Base-by-base conservation (phyloP, 192 early-diverging fungal genomes). In the Coemansia sp. region DNA sequence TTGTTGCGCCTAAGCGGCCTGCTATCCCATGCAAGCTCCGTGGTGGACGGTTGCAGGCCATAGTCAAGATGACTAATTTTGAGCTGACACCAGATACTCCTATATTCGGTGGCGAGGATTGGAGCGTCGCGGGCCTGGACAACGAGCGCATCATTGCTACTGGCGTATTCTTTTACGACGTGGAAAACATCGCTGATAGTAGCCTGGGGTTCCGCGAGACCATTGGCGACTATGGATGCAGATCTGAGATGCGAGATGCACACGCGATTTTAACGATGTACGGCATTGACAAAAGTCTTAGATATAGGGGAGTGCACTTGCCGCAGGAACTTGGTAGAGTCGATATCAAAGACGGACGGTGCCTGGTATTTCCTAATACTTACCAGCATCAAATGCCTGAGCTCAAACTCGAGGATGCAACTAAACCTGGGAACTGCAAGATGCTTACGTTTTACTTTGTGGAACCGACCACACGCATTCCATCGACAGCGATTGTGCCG, bases 391-490 rank as follows among this genome's bases (percentile, higher is more conserved):
- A 77, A 14, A 82, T 89, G 2, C 77, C 80, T 4, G 74, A 77
- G 0, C 88, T 92, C 57, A 51, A 48, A 15, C 74, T 91, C 2
- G 60, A 25, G 7, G 85, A 90, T 62, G 64, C 62, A 45, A 72
- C 78, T 21, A 80, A 78, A 19, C 77, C 82, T 0, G 90, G 90
- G 1, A 70, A 82, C 36, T 80, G 86, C 62, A 86, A 86, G 62
- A 88, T 89, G 53, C 76, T 92, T 0, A 67, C 63, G 17, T 89
- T 90, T 58, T 89, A 90, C 73, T 66, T 92, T 17, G 74, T 92
- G 0, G 69, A 92, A 41, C 90, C 90, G 0, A 45, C 64, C 2
- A 44, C 53, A 0, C 64, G 57, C 4, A 76, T 87, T 32, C n/a
- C 74, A 15, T 86, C 84, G n/a, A 88, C 87, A 4, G 58, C 51